Evolutionary conservation across 768 basidiomycete genomes (phyloP), one percentile per base, ranked within the genome.

Genomic region (Calocybe indica): DNA sequence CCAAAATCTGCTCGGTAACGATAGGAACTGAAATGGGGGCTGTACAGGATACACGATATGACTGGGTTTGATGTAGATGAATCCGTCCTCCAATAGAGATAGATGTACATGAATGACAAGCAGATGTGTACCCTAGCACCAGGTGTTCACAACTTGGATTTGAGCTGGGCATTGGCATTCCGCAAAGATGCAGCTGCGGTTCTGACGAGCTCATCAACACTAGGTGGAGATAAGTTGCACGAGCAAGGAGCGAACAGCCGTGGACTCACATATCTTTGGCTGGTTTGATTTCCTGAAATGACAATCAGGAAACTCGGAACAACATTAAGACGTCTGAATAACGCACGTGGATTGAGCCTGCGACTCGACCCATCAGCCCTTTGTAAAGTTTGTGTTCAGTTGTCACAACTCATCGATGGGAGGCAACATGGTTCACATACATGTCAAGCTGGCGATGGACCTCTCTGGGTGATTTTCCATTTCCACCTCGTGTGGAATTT

Each of bases 341-440:
- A 67, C 75, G 40, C 49, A 79, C 80, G 42, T 78, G 71, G 51
- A 89, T 83, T 15, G 82, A 75, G 15, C 79, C 87, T 22, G 85
- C 87, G 1, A 88, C 84, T 53, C 79, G 83, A 13, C 87, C 87
- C 84, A 88, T 88, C 14, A 88, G 61, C 83, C 83, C 85, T 87
- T 43, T 22, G 47, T 42, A 49, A 22, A 22, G 22, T 14, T 46
- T 5, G 13, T 3, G 34, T 53, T 46, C 40, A 43, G 37, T 31
- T 11, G 12, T 15, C 46, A 37, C 42, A 33, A 28, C 12, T 9
- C 22, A n/a, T 37, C 8, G 15, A 42, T 42, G 9, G 5, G 10
- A 45, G 37, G 7, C 29, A 43, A 7, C 5, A 38, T 39, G 5
- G 13, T 22, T 9, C 10, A 58, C 80, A 61, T 65, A 87, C 85